These are phyloP conservation scores for Postia placenta DNA, from an alignment of 768 basidiomycete genomes.

Conservation along the genomic window DNA sequence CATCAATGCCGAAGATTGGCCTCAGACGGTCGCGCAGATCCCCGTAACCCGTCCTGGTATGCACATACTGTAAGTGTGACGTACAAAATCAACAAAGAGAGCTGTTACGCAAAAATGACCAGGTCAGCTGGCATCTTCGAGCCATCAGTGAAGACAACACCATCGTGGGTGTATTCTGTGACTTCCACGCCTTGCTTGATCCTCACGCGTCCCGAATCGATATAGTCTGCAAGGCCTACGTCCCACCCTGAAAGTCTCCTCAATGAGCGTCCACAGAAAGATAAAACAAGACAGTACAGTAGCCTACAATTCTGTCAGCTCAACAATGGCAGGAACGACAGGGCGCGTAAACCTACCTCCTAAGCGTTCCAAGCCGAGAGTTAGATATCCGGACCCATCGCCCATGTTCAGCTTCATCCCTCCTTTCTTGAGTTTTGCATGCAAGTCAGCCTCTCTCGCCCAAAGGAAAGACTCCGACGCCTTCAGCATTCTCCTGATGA, in stretches of 20 bases:
- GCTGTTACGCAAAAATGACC: constrained; percentile 27
- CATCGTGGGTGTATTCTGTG: constrained; percentile 9
- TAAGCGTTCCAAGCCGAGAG: constrained; percentile 23
- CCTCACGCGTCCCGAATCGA: constrained; percentile 15
- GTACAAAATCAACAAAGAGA: neutral
- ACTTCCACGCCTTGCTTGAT: constrained; percentile 16
- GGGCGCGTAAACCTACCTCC: constrained; percentile 24
- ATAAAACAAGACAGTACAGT: neutral
- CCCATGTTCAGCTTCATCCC: constrained; percentile 34
- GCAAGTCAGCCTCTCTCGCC: constrained; percentile 28
- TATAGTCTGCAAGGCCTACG: constrained; percentile 16
- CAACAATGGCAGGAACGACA: neutral
- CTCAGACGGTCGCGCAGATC: constrained; percentile 25
- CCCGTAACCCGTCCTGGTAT: constrained; percentile 28
- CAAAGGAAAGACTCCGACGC: constrained; percentile 15
- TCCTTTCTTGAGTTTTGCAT: constrained; percentile 28
- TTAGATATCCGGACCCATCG: constrained; percentile 25
- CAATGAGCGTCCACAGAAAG: neutral
- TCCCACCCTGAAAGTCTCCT: constrained; percentile 13
- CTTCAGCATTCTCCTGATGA: constrained; percentile 18
- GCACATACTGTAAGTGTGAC: neutral
- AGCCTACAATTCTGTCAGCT: constrained; percentile 1
- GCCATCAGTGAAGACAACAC: constrained; percentile 25
- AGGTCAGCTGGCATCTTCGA: constrained; percentile 23
- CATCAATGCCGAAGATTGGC: constrained; percentile 29